Evolutionary conservation across 352 stramenopile genomes (phyloP).

Genomic region (Saprolegnia diclina): DNA sequence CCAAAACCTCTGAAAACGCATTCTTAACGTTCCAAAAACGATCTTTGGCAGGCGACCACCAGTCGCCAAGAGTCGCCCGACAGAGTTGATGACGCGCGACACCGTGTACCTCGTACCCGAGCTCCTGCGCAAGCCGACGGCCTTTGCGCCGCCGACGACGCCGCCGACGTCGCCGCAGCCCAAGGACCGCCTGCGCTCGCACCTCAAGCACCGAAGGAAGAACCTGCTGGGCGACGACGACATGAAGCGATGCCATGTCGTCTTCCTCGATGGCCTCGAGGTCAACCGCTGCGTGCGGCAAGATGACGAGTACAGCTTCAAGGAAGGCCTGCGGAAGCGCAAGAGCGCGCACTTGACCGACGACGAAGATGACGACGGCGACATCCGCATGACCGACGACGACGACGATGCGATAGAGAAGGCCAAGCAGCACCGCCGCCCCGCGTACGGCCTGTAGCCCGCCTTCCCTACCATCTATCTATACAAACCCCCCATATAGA

Average conservation of each 20-base stretch:
- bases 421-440: not conserved
- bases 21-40: constrained; percentile 19
- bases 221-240: constrained; percentile 26
- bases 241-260: constrained; percentile 27
- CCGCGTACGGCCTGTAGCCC: not conserved
- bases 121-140: not conserved
- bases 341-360: constrained; percentile 64
- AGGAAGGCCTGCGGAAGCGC: constrained; percentile 54
- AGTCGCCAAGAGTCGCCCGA: not conserved
- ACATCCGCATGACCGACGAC: constrained; percentile 7
- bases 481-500: not conserved
- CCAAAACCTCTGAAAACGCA: not conserved
- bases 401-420: not conserved
- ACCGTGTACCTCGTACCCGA: constrained; percentile 7
- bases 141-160: constrained; percentile 41
- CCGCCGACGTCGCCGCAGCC: constrained; percentile 75
- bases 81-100: not conserved
- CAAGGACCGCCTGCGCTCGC: constrained; percentile 60
- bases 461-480: not conserved
- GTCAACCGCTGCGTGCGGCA: constrained; percentile 29
- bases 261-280: constrained; percentile 61
- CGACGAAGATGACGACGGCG: not conserved
- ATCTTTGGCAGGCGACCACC: constrained; percentile 12
- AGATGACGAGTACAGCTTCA: not conserved
- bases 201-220: constrained; percentile 51